These are phyloP conservation scores for Crucihimalaya himalaica DNA, from an alignment of 345 rosid genomes.

Conservation along the genomic window DNA sequence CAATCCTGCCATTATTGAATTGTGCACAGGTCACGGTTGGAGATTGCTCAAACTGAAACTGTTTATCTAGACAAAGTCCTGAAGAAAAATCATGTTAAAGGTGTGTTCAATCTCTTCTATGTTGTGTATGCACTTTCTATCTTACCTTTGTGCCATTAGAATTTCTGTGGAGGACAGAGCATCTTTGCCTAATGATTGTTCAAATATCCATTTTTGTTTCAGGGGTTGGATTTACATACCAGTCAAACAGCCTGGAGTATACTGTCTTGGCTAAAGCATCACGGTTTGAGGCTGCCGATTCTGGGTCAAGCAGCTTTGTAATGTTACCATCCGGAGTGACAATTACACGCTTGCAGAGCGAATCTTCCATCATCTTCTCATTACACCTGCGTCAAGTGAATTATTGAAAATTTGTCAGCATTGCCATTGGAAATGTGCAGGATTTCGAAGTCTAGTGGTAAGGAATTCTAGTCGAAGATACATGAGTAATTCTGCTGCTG, in stretches of 20 bases:
- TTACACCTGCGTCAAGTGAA: slow-evolving; percentile 53
- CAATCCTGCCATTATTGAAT: slow-evolving; percentile 55
- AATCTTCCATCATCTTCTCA: slow-evolving; percentile 66
- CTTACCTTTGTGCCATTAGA: not conserved
- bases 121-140: not conserved
- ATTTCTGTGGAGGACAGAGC: not conserved
- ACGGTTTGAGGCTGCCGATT: slow-evolving; percentile 53
- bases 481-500: slow-evolving; percentile 72
- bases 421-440: slow-evolving; percentile 9
- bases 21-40: slow-evolving; percentile 15
- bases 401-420: not conserved
- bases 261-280: slow-evolving; percentile 79
- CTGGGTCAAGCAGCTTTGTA: slow-evolving; percentile 72
- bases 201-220: not conserved
- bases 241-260: slow-evolving; percentile 72
- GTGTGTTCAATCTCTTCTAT: slow-evolving; percentile 6
- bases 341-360: slow-evolving; percentile 77
- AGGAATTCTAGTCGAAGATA: slow-evolving; percentile 6
- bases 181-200: slow-evolving; percentile 6
- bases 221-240: slow-evolving; percentile 47
- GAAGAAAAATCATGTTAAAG: not conserved
- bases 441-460: not conserved
- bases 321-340: slow-evolving; percentile 78
- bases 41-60: slow-evolving; percentile 16
- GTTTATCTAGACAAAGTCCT: slow-evolving; percentile 6